Evolutionary conservation across 441 rosid genomes (phyloP).

Genomic region (Kokia cookei): DNA sequence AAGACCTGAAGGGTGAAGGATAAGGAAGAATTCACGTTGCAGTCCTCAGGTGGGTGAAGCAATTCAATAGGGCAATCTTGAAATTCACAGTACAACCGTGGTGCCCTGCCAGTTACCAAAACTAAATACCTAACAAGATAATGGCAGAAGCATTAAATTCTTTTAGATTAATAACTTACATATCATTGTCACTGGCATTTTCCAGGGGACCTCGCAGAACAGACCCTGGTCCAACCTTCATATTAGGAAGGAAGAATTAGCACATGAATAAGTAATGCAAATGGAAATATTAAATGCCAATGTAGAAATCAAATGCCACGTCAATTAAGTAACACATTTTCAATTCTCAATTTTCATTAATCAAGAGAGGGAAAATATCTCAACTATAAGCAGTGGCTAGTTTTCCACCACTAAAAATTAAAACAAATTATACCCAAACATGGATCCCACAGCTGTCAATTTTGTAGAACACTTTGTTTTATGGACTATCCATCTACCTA

Average conservation of each 20-base stretch:
- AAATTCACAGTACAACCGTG: slow-evolving; percentile 66
- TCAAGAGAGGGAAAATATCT: not conserved
- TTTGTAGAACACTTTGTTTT: not conserved
- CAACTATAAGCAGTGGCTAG: not conserved
- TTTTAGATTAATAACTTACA: slow-evolving; percentile 51
- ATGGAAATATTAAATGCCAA: not conserved
- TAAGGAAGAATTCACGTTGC: slow-evolving; percentile 82
- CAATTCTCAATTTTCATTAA: not conserved
- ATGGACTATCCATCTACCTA: not conserved
- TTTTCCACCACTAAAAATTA: not conserved
- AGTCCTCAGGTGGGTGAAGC: slow-evolving; percentile 90
- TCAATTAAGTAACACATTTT: slow-evolving; percentile 1
- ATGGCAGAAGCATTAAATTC: slow-evolving; percentile 4
- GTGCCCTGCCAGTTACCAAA: slow-evolving; percentile 45
- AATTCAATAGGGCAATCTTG: slow-evolving; percentile 82
- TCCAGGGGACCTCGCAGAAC: slow-evolving; percentile 71
- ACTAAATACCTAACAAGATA: slow-evolving; percentile 11
- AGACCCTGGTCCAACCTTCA: slow-evolving; percentile 89
- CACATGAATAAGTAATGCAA: not conserved
- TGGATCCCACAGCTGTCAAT: not conserved
- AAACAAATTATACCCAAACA: not conserved
- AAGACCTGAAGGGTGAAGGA: slow-evolving; percentile 87
- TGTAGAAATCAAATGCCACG: not conserved
- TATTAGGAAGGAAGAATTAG: slow-evolving; percentile 14
- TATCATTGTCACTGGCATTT: slow-evolving; percentile 59